Percentiles rank a stretch among this genome's conserved stretches.
These are phyloP conservation scores for Fusarium metavorans DNA, from an alignment of 2,329 filamentous ascomycete genomes.

Conservation along the genomic window DNA sequence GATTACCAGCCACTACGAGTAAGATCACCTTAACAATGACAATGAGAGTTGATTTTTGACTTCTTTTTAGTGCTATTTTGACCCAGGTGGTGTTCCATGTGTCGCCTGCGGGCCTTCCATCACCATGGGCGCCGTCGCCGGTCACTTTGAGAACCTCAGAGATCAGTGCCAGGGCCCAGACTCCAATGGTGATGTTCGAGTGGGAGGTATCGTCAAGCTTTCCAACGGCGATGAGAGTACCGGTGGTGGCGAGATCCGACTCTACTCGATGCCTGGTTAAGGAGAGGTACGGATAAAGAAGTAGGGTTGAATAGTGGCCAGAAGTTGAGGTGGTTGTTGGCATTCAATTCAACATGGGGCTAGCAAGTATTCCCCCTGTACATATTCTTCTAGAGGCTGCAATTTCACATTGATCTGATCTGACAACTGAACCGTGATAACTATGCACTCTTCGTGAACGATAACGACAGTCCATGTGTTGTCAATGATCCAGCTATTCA, in stretches of 20 bases:
- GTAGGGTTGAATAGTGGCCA: no score
- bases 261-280: conserved; percentile 2
- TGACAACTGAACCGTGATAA: background rate
- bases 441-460: background rate
- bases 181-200: background rate
- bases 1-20: background rate
- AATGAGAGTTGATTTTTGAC: no score
- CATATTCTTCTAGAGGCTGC: background rate
- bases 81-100: background rate
- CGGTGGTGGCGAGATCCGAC: background rate
- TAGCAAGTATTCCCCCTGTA: background rate
- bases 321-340: background rate
- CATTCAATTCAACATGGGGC: background rate
- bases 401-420: background rate
- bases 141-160: background rate
- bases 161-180: background rate
- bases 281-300: background rate
- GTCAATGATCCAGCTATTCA: no score
- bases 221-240: background rate
- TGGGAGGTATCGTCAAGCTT: conserved; percentile 1
- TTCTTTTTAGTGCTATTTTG: background rate
- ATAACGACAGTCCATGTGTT: background rate
- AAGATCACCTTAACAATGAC: background rate
- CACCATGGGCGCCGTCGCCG: background rate
- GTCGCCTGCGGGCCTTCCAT: background rate